Percentiles rank a stretch among this genome's conserved stretches.
These are phyloP conservation scores for Cryomyces minteri DNA, from an alignment of 495 filamentous ascomycete genomes.

Conservation along the genomic window DNA sequence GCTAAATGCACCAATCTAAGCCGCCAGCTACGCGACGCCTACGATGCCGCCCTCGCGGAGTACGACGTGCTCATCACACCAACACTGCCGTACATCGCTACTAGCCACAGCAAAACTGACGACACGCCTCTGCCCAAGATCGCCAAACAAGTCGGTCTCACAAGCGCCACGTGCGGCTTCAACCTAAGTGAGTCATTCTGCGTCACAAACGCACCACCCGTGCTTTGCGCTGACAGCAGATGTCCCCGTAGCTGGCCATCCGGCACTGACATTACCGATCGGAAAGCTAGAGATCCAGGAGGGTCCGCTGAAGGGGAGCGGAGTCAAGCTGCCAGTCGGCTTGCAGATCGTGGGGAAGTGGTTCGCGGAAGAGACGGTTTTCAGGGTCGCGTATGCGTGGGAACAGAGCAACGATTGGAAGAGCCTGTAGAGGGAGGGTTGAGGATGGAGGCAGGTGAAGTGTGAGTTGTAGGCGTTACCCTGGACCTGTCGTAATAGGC, in stretches of 20 bases:
- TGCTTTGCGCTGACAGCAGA: no score
- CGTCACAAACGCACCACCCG: no score
- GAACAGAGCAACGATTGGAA: slow-evolving; percentile 32
- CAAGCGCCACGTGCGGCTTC: no score
- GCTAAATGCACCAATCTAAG: slow-evolving; percentile 26
- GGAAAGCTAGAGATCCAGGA: slow-evolving; percentile 28
- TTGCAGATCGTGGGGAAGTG: slow-evolving; percentile 39
- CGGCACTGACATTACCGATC: slow-evolving; percentile 35
- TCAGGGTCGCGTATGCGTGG: slow-evolving; percentile 32
- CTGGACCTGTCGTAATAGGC: no score
- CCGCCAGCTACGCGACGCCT: slow-evolving; percentile 25
- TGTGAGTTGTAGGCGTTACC: no score
- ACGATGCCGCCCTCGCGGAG: slow-evolving; percentile 22
- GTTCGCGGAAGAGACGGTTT: slow-evolving; percentile 28
- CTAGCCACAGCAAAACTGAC: slow-evolving; percentile 2
- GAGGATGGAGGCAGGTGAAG: no score
- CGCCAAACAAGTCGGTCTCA: no score
- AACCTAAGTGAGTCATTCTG: no score
- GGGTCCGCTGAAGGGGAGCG: slow-evolving; percentile 9
- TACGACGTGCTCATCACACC: slow-evolving; percentile 30
- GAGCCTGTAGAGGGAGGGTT: slow-evolving; percentile 12
- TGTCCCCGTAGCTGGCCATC: slow-evolving; percentile 38
- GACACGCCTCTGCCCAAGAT: slow-evolving; percentile 9
- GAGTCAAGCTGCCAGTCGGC: slow-evolving; percentile 29
- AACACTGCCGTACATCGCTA: slow-evolving; percentile 23